A percentile compares a stretch with the other conserved stretches of the same genome.
These are phyloP conservation scores for Trichoderma gracile DNA, from an alignment of 2,329 filamentous ascomycete genomes.

Conservation along the genomic window DNA sequence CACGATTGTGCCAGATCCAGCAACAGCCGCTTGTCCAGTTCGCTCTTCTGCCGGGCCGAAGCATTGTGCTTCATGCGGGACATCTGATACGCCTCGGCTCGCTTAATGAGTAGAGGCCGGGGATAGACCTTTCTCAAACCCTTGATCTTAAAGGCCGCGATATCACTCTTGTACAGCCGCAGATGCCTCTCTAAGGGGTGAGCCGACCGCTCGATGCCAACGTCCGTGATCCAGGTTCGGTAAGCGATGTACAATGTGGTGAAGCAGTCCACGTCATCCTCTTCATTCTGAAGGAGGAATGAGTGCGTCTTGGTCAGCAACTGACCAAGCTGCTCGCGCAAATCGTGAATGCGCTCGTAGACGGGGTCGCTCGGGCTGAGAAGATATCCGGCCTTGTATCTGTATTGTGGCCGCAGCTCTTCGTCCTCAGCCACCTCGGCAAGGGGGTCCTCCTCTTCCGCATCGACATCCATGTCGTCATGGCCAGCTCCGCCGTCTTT, in stretches of 20 bases:
- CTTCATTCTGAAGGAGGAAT: slow-evolving; percentile 80
- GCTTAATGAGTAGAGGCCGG: slow-evolving; percentile 83
- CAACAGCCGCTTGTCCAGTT: slow-evolving; percentile 82
- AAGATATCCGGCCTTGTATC: slow-evolving; percentile 85
- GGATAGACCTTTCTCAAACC: slow-evolving; percentile 91
- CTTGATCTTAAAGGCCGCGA: slow-evolving; percentile 90
- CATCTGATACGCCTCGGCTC: slow-evolving; percentile 92
- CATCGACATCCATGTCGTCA: slow-evolving; percentile 43
- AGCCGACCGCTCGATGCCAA: slow-evolving; percentile 92
- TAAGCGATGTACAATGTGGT: slow-evolving; percentile 91
- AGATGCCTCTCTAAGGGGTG: slow-evolving; percentile 88
- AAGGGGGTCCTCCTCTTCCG: slow-evolving; percentile 58
- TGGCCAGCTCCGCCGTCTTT: slow-evolving; percentile 48
- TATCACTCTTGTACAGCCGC: slow-evolving; percentile 81
- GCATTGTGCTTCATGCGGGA: slow-evolving; percentile 94
- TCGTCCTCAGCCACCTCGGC: slow-evolving; percentile 74
- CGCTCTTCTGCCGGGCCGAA: slow-evolving; percentile 80
- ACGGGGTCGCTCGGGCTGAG: slow-evolving; percentile 57
- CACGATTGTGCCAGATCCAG: slow-evolving; percentile 87
- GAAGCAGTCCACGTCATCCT: slow-evolving; percentile 96
- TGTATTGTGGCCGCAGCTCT: slow-evolving; percentile 80
- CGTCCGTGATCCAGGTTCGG: slow-evolving; percentile 94
- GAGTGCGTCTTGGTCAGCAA: slow-evolving; percentile 80
- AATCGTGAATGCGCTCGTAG: slow-evolving; percentile 75
- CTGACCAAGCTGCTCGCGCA: slow-evolving; percentile 77